Evolutionary conservation across 2,329 filamentous ascomycete species (phyloP).

Genomic region (Ophiosphaerella herpotricha): DNA sequence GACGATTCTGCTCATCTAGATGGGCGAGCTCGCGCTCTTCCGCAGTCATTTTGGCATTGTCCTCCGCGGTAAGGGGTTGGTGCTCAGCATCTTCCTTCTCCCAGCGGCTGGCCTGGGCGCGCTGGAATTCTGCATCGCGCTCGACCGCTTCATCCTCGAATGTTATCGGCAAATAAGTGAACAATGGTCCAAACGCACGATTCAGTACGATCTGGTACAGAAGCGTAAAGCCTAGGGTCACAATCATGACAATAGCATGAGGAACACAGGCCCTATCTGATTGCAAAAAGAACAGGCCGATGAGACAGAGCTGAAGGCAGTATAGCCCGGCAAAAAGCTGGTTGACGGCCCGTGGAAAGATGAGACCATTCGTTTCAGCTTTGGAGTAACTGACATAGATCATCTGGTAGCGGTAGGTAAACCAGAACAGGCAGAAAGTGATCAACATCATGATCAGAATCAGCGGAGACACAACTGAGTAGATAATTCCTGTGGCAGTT

Average conservation of each 20-base stretch:
- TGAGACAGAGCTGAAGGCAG: slow-evolving; percentile 87
- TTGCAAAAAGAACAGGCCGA: slow-evolving; percentile 86
- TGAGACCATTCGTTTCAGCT: slow-evolving; percentile 86
- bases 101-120: slow-evolving; percentile 73
- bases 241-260: slow-evolving; percentile 85
- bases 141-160: slow-evolving; percentile 92
- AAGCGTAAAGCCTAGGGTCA: slow-evolving; percentile 70
- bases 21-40: slow-evolving; percentile 41
- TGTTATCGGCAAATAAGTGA: slow-evolving; percentile 89
- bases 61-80: slow-evolving; percentile 43
- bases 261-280: slow-evolving; percentile 68
- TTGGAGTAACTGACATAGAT: slow-evolving; percentile 91
- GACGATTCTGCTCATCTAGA: slow-evolving; percentile 31
- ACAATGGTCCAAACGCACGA: slow-evolving; percentile 79
- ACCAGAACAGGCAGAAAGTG: slow-evolving; percentile 89
- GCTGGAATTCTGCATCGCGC: slow-evolving; percentile 87
- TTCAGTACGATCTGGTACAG: slow-evolving; percentile 83
- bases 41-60: slow-evolving; percentile 33
- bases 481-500: slow-evolving; percentile 65
- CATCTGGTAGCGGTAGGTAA: slow-evolving; percentile 95
- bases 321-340: slow-evolving; percentile 95
- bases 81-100: slow-evolving; percentile 60
- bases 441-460: slow-evolving; percentile 93
- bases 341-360: slow-evolving; percentile 92
- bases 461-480: slow-evolving; percentile 84